Evolutionary conservation across 192 early-diverging fungal genomes (phyloP).

Genomic region (Chytriomyces sp.): DNA sequence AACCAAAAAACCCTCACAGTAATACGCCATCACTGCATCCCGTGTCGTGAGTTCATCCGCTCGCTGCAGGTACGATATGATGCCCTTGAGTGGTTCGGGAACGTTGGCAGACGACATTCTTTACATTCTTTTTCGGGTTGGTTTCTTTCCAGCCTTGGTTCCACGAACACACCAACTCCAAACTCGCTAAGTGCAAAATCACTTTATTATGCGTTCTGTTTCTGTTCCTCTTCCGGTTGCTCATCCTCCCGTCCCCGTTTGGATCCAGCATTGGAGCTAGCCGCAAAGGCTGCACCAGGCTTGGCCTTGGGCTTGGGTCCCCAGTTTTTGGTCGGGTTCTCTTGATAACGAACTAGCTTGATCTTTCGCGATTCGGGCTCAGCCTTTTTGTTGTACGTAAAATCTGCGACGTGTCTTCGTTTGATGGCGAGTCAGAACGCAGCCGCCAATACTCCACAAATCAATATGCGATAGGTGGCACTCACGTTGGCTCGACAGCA

Average conservation of each 20-base stretch:
- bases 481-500: slow-evolving; percentile 34
- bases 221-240: slow-evolving; percentile 2
- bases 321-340: slow-evolving; percentile 96
- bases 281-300: slow-evolving; percentile 5
- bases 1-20: slow-evolving; percentile 63
- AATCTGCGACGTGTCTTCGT: slow-evolving; percentile 66
- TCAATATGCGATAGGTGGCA: too few relatives aligned
- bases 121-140: background rate
- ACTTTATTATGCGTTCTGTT: background rate
- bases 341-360: slow-evolving; percentile 89
- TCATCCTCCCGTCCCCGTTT: background rate
- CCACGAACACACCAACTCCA: background rate
- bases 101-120: slow-evolving; percentile 12
- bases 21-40: slow-evolving; percentile 92
- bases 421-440: background rate
- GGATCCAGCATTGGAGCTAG: background rate
- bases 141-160: background rate
- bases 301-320: slow-evolving; percentile 76
- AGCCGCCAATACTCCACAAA: background rate
- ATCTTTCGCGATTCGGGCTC: slow-evolving; percentile 74
- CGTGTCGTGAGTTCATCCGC: slow-evolving; percentile 73
- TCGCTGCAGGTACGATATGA: slow-evolving; percentile 81
- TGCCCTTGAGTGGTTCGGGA: slow-evolving; percentile 51
- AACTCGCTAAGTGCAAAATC: background rate
- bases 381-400: slow-evolving; percentile 58